Evolutionary conservation across 345 rosid genomes (phyloP).

Genomic region (Conringia planisiliqua): DNA sequence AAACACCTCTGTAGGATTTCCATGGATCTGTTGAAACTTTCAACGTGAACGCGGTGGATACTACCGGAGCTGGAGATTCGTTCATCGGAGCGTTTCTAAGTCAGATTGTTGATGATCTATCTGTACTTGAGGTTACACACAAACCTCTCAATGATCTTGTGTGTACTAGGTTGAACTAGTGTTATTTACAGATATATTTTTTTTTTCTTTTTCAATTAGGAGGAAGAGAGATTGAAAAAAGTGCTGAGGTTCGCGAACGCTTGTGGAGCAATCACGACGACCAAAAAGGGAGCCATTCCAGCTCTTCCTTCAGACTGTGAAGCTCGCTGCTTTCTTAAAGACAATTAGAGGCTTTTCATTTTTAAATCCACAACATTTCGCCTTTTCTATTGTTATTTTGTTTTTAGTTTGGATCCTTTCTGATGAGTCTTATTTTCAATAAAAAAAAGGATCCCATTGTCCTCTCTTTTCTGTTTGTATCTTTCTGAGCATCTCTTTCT

Average conservation of each 20-base stretch:
- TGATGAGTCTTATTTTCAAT: background rate
- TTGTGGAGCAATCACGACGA: constrained; percentile 95
- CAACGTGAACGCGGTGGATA: constrained; percentile 73
- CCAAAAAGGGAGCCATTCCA: constrained; percentile 94
- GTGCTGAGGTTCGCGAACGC: constrained; percentile 76
- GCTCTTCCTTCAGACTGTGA: constrained; percentile 68
- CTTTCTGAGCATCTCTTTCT: background rate
- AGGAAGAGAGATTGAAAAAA: constrained; percentile 67
- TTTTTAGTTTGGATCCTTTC: background rate
- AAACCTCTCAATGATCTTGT: background rate
- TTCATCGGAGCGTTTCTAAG: constrained; percentile 81
- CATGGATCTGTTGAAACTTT: constrained; percentile 71
- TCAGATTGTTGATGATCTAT: constrained; percentile 72
- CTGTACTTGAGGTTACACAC: constrained; percentile 56
- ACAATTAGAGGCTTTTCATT: constrained; percentile 4
- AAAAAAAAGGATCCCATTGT: background rate
- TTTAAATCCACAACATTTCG: background rate
- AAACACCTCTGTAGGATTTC: constrained; percentile 46
- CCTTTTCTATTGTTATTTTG: background rate
- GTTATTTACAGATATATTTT: background rate
- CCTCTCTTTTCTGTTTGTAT: background rate
- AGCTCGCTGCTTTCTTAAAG: constrained; percentile 46
- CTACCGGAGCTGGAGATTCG: constrained; percentile 97
- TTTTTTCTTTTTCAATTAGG: constrained; percentile 30
- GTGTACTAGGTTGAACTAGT: background rate